Percentiles rank a stretch among this genome's conserved stretches.
Evolutionary conservation across 306 rosid species (phyloP).

Genomic region (Cercis canadensis): DNA sequence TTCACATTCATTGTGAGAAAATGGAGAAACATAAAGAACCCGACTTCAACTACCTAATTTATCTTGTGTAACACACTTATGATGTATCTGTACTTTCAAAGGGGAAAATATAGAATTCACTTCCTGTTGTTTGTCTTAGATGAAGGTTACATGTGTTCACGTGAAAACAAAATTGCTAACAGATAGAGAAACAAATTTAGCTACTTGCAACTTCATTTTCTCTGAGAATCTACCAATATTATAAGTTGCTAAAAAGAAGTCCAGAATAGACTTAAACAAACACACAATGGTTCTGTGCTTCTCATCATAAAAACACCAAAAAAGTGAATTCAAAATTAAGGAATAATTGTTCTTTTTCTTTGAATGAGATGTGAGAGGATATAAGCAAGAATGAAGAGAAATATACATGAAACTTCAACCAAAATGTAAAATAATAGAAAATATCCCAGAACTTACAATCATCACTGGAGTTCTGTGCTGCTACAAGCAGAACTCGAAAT

Average conservation of each 20-base stretch:
- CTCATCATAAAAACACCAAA: slow-evolving; percentile 11
- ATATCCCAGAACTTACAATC: slow-evolving; percentile 47
- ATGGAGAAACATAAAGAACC: background rate
- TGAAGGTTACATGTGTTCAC: no score
- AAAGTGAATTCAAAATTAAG: slow-evolving; percentile 9
- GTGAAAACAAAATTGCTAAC: background rate
- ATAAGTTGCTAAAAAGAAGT: background rate
- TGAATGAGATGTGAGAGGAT: slow-evolving; percentile 25
- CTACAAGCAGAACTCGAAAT: slow-evolving; percentile 45
- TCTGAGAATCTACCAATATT: no score
- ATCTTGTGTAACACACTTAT: background rate
- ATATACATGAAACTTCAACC: slow-evolving; percentile 19
- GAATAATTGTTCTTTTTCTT: slow-evolving; percentile 6
- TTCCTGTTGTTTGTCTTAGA: no score
- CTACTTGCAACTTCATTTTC: background rate
- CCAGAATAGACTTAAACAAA: slow-evolving; percentile 4
- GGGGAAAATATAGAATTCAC: background rate
- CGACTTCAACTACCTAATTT: slow-evolving; percentile 1
- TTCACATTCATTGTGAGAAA: slow-evolving; percentile 16
- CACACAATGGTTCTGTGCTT: background rate
- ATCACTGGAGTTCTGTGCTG: slow-evolving; percentile 41
- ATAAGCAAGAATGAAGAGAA: slow-evolving; percentile 15
- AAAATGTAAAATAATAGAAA: slow-evolving; percentile 9
- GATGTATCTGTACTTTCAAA: background rate
- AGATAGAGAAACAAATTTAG: slow-evolving; percentile 11